These are phyloP conservation scores for Solanum chacoense DNA, from an alignment of 305 asterid genomes.

Conservation along the genomic window DNA sequence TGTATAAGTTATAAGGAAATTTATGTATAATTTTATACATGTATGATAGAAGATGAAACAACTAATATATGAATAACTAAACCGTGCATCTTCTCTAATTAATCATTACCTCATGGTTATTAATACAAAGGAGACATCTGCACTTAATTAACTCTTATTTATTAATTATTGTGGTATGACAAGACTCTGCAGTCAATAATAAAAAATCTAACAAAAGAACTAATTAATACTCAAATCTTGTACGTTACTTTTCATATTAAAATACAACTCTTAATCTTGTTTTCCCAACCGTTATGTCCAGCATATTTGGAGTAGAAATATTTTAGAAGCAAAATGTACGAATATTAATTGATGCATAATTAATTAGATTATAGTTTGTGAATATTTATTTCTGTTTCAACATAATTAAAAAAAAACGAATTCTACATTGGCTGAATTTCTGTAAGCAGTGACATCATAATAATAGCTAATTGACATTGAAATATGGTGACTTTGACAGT, in stretches of 20 bases:
- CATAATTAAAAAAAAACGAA: neutral
- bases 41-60: neutral
- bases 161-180: neutral
- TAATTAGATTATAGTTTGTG: neutral
- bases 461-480: slow-evolving; percentile 18
- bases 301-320: slow-evolving; percentile 13
- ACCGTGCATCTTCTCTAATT: neutral
- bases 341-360: neutral
- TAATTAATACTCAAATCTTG: slow-evolving; percentile 1
- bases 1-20: neutral
- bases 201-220: neutral
- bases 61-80: neutral
- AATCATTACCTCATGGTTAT: neutral
- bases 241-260: slow-evolving; percentile 11
- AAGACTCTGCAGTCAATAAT: neutral
- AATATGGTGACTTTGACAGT: slow-evolving; percentile 29
- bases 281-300: slow-evolving; percentile 53
- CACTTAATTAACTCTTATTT: neutral
- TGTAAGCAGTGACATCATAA: slow-evolving; percentile 25
- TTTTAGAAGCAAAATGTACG: neutral
- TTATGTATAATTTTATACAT: neutral
- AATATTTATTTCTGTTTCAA: neutral
- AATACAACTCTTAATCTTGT: slow-evolving; percentile 10
- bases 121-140: neutral
- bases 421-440: slow-evolving; percentile 6